phyloP scores from a whole-genome alignment of 352 stramenopile species.

The Phytophthora kernoviae region DNA sequence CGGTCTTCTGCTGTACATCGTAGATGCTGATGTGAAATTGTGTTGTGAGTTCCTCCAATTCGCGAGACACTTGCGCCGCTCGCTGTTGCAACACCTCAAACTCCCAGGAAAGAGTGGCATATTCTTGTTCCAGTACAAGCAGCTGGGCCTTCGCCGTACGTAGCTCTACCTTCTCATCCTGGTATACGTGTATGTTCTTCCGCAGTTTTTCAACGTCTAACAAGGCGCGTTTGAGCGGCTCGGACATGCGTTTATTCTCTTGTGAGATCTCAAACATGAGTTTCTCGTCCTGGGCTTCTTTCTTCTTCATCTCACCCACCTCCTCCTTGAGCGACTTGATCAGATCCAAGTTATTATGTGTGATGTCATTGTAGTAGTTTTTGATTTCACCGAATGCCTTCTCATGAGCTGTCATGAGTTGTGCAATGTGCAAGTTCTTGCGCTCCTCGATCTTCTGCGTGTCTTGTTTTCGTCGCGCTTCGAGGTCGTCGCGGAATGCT shows the following conservation, averaged over 20 bases:
- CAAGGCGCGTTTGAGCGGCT: conserved; percentile 91
- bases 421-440: conserved; percentile 93
- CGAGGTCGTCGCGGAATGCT: conserved; percentile 82
- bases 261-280: conserved; percentile 94
- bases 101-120: conserved; percentile 92
- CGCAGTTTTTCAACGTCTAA: conserved; percentile 75
- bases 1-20: conserved; percentile 93
- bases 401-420: conserved; percentile 93
- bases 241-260: conserved; percentile 95
- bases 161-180: conserved; percentile 74
- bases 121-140: conserved; percentile 88
- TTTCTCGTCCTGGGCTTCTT: conserved; percentile 94
- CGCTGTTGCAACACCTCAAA: conserved; percentile 93
- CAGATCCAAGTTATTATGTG: conserved; percentile 96
- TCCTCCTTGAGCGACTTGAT: conserved; percentile 97
- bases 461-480: conserved; percentile 81
- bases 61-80: conserved; percentile 78
- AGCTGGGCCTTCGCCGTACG: conserved; percentile 73
- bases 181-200: conserved; percentile 71
- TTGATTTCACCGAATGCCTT: conserved; percentile 96
- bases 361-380: conserved; percentile 98
- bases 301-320: conserved; percentile 93
- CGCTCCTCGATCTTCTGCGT: conserved; percentile 91
- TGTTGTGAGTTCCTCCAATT: conserved; percentile 90
- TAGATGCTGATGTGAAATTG: conserved; percentile 91